Evolutionary conservation across 2,329 filamentous ascomycete genomes (phyloP).

Genomic region (Cordyceps militaris): DNA sequence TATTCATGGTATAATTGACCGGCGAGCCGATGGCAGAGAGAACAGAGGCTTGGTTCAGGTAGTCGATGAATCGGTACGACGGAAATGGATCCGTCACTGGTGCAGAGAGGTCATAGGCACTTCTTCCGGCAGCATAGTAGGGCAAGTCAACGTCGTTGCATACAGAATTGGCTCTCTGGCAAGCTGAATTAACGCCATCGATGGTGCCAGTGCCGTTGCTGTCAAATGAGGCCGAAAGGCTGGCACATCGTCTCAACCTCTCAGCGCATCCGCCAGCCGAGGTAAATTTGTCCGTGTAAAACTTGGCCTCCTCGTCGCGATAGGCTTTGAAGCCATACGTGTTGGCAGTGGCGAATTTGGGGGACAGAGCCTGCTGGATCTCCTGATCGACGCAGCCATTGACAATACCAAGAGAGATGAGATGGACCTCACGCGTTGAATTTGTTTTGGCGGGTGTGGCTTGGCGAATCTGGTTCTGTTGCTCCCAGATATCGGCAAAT

Average conservation of each 20-base stretch:
- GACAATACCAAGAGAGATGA: slow-evolving; percentile 60
- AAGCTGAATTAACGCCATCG: slow-evolving; percentile 35
- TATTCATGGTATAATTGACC: slow-evolving; percentile 50
- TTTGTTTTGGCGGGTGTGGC: slow-evolving; percentile 42
- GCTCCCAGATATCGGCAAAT: slow-evolving; percentile 51
- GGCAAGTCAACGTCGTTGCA: slow-evolving; percentile 47
- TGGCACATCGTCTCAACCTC: slow-evolving; percentile 45
- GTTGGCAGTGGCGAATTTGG: slow-evolving; percentile 54
- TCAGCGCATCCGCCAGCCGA: slow-evolving; percentile 44
- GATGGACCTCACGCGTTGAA: slow-evolving; percentile 50
- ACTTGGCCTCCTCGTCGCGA: slow-evolving; percentile 42
- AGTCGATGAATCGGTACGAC: slow-evolving; percentile 52
- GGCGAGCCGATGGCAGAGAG: slow-evolving; percentile 55
- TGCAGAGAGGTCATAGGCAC: slow-evolving; percentile 56
- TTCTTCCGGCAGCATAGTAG: slow-evolving; percentile 50
- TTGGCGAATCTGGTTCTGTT: slow-evolving; percentile 53
- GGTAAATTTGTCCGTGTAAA: slow-evolving; percentile 30
- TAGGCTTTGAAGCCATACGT: slow-evolving; percentile 58
- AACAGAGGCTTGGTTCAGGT: slow-evolving; percentile 54
- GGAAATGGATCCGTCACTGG: slow-evolving; percentile 54
- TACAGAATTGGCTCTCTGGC: slow-evolving; percentile 40
- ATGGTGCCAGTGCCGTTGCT: slow-evolving; percentile 34
- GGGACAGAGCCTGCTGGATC: slow-evolving; percentile 51
- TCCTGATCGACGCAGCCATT: slow-evolving; percentile 64
- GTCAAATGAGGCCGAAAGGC: slow-evolving; percentile 32